phyloP scores from a whole-genome alignment of 2,329 filamentous ascomycete species.

The Dothideomycetidae sp. region DNA sequence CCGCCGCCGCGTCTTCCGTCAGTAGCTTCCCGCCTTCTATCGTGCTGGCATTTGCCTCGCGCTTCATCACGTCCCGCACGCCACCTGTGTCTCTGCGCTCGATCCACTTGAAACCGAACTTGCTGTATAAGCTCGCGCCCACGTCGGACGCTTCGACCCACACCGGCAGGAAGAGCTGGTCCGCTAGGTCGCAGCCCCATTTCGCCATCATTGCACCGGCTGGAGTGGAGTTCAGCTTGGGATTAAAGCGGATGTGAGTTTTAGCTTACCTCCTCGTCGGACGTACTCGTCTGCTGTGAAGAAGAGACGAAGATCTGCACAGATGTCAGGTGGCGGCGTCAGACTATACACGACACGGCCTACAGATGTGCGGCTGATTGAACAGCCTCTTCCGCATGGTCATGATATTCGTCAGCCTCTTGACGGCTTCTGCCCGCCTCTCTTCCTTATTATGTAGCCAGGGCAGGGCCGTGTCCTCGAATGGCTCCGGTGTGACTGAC shows the following conservation, averaged over 20 bases:
- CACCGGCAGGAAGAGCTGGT: conserved; percentile 19
- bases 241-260: neutral
- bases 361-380: conserved; percentile 13
- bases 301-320: conserved; percentile 22
- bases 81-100: conserved; percentile 11
- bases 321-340: neutral
- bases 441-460: conserved; percentile 12
- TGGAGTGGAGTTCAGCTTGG: neutral
- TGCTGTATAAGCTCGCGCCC: conserved; percentile 17
- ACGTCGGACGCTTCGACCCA: conserved; percentile 19
- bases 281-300: conserved; percentile 25
- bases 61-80: conserved; percentile 12
- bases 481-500: conserved; percentile 10
- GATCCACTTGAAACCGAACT: conserved; percentile 16
- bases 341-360: neutral
- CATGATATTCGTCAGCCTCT: conserved; percentile 9
- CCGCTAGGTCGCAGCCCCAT: conserved; percentile 25
- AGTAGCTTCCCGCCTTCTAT: conserved; percentile 18
- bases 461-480: neutral
- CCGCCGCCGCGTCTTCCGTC: neutral
- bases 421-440: conserved; percentile 5
- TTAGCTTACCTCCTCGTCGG: conserved; percentile 18
- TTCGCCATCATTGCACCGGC: conserved; percentile 24
- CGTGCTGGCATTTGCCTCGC: conserved; percentile 3
- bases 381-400: conserved; percentile 9